A percentile compares a stretch with the other conserved stretches of the same genome.
These are phyloP conservation scores for Aspergillus thermomutatus DNA, from an alignment of 2,329 filamentous ascomycete genomes.

Conservation along the genomic window DNA sequence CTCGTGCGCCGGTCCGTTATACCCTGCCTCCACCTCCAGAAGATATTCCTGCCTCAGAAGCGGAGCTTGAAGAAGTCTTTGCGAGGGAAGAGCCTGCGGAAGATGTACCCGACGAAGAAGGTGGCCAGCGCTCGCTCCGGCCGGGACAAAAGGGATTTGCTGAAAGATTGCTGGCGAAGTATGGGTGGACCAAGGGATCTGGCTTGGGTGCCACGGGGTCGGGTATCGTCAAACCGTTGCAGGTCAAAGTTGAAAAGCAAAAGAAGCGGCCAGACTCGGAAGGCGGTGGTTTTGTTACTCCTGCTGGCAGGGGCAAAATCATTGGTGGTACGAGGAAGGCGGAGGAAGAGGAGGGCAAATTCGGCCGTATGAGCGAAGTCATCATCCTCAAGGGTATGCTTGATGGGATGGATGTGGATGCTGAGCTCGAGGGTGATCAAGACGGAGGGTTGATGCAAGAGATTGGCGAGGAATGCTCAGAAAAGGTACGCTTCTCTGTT, in stretches of 20 bases:
- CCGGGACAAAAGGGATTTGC: constrained; percentile 84
- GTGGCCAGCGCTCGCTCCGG: constrained; percentile 56
- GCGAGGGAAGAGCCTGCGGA: constrained; percentile 38
- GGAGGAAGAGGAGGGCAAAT: constrained; percentile 51
- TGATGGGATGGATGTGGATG: constrained; percentile 73
- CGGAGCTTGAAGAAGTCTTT: constrained; percentile 49
- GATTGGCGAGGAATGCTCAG: constrained; percentile 88
- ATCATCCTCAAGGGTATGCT: constrained; percentile 83
- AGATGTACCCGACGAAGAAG: constrained; percentile 31
- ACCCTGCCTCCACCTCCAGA: constrained; percentile 50
- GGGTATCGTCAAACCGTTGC: constrained; percentile 81
- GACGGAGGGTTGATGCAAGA: constrained; percentile 74
- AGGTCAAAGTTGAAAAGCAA: constrained; percentile 79
- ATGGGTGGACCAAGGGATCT: constrained; percentile 85
- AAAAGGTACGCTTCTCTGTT: constrained; percentile 56
- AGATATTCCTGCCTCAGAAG: constrained; percentile 52
- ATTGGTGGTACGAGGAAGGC: constrained; percentile 67
- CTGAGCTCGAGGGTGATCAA: constrained; percentile 66
- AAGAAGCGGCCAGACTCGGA: constrained; percentile 76
- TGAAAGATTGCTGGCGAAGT: constrained; percentile 83
- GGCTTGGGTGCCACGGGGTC: constrained; percentile 79
- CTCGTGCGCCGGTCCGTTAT: constrained; percentile 75
- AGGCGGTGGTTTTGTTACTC: constrained; percentile 72
- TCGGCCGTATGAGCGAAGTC: constrained; percentile 75
- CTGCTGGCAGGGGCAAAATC: constrained; percentile 71